Base-by-base conservation (phyloP, 148 eudicot species). In the Vaccinium vitisidaea region DNA sequence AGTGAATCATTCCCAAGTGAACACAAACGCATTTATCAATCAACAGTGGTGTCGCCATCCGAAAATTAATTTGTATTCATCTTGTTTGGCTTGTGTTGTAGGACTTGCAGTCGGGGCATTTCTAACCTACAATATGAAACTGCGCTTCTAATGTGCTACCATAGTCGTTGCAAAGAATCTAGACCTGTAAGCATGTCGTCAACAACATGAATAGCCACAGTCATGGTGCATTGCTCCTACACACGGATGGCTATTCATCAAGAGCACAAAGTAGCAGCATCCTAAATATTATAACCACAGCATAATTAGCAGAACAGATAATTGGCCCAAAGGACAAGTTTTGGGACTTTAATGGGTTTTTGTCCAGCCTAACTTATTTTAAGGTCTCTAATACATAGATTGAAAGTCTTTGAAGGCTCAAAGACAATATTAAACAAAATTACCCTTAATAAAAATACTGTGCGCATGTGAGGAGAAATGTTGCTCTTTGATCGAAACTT, bases 171-270 rank as follows among this genome's bases (percentile, higher is more conserved):
- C 98, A 93, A 16, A 93, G 94, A 49, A 95, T 95, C 83, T 88
- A 92, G 53, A 95, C 94, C 98, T 95, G 91, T 69, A 89, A 39
- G 36, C 8, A 67, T 3, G 71, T 25, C 25, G 36, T 11, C 73
- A 4, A 25, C 73, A 23, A 25, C 10, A 65, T 23, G 32, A 30
- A 23, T 65, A 65, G 30, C 71, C 69, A 83, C 98, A 96, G 82
- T 94, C 94, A 67, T 94, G 99, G 89, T 94, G 99, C 98, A 96
- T 94, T 43, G 98, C 97, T 78, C 99, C 99, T 18, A 96, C 90
- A 85, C 99, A 93, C 2, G 97, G 90, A 77, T 96, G 99, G 76
- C 94, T 88, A 79, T 89, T 86, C 88, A 88, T 91, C 88, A 94
- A 81, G 80, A 90, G 84, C 21, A 86, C 84, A 16, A 98, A 90